Percentiles rank a stretch among this genome's conserved stretches.
Conservation (phyloP, 2,329 filamentous ascomycete species). For the Paecilomyces variotii region DNA sequence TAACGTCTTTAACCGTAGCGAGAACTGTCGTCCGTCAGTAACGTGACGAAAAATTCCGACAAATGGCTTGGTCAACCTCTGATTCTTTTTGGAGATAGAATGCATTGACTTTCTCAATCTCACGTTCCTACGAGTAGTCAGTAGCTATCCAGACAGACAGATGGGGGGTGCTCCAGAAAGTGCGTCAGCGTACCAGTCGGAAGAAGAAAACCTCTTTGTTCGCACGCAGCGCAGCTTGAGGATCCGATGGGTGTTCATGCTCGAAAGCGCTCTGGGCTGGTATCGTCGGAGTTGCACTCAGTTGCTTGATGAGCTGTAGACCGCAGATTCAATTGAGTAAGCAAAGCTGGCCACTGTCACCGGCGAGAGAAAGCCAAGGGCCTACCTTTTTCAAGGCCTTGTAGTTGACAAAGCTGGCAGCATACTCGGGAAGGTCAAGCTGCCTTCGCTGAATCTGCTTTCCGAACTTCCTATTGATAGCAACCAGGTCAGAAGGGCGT, state of each 20-base stretch:
- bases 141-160: not conserved
- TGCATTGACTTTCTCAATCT: constrained; percentile 95
- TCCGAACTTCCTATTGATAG: constrained; percentile 80
- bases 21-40: constrained; percentile 54
- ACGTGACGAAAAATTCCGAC: not conserved
- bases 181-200: constrained; percentile 60
- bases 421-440: constrained; percentile 98
- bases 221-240: constrained; percentile 84
- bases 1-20: constrained; percentile 82
- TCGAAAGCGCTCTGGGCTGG: constrained; percentile 60
- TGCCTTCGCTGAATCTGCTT: constrained; percentile 99
- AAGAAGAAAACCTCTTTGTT: constrained; percentile 99
- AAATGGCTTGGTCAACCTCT: constrained; percentile 55
- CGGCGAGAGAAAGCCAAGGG: not conserved
- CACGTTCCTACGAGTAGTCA: constrained; percentile 63
- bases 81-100: constrained; percentile 98
- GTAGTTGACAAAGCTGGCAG: constrained; percentile 98
- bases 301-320: constrained; percentile 88
- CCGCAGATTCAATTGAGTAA: constrained; percentile 5
- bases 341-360: not conserved
- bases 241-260: constrained; percentile 49
- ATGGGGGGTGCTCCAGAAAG: not conserved
- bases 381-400: constrained; percentile 94
- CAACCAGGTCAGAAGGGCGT: not conserved
- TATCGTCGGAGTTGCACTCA: constrained; percentile 83